These are phyloP conservation scores for Talaromyces funiculosus DNA, from an alignment of 2,329 filamentous ascomycete genomes.

Conservation along the genomic window DNA sequence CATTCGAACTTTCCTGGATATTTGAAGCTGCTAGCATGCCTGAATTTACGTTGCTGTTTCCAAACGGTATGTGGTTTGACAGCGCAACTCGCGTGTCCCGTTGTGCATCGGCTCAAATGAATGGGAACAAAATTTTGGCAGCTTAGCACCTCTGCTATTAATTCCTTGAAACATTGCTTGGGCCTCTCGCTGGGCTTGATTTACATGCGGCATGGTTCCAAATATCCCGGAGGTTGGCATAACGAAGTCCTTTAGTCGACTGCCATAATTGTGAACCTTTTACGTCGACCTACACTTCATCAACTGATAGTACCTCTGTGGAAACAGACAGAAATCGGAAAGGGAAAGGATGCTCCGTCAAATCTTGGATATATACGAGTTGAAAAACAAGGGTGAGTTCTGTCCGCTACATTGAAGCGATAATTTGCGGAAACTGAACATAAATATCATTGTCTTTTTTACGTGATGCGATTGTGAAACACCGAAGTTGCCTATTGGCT, in stretches of 20 bases:
- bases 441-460: not conserved
- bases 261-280: not conserved
- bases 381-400: not conserved
- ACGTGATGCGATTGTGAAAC: not conserved
- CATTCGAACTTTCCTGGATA: not conserved
- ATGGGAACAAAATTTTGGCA: not conserved
- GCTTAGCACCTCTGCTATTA: not conserved
- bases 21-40: not conserved
- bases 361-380: not conserved
- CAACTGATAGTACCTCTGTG: not conserved
- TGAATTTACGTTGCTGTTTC: not conserved
- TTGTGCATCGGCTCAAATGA: not conserved
- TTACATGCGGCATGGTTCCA: conserved; percentile 46
- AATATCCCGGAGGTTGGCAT: conserved; percentile 46
- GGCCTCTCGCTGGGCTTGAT: conserved; percentile 40
- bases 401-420: not conserved
- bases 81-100: not conserved
- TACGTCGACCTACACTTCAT: not conserved
- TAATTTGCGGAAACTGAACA: not conserved
- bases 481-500: not conserved
- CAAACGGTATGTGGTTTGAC: not conserved
- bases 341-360: not conserved
- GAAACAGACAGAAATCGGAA: not conserved
- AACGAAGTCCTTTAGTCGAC: not conserved
- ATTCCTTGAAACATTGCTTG: not conserved